Base-by-base conservation (phyloP, 352 stramenopile species). In the Globisporangium paroecandrum region DNA sequence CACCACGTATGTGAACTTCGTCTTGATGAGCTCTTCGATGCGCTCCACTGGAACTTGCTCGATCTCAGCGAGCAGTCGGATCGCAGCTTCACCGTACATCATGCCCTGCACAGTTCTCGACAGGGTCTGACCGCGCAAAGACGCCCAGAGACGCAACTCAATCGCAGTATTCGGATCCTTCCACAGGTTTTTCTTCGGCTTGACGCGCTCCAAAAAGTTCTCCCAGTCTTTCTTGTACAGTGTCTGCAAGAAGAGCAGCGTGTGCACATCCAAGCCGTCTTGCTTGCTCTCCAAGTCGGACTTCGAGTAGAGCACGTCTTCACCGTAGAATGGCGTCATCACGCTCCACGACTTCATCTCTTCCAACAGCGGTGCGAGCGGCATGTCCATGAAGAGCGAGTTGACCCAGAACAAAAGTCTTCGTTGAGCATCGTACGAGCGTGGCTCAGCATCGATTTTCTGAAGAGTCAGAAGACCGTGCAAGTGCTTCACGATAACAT, bases 321-420 rank as follows among this genome's bases (percentile, higher is more conserved):
- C 98, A 18, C 90, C 97, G 79, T 99, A 99, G 74, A 98, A 99
- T 7, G 98, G 98, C 41, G 98, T 99, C 73, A 99, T 93, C 57
- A 98, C 96, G 68, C 97, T 99, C 93, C 97, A 99, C 18, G 95
- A 99, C 76, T 99, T 98, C 96, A 99, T 99, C 70, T 99, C 95
- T 62, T 98, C 89, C 7, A 99, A 91, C 53, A 97, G 87, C 15
- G 97, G 97, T 13, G 97, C 96, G 64, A 97, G 77, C 0, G 98
- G 98, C 89, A 99, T 98, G 73, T 99, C 97, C 98, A 99, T 99
- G 78, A 99, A 99, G n/a, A 99, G 75, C 64, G 97, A 99, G 73
- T 99, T 99, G 27, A 99, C 95, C 69, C 99, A 99, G 81, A 99
- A 99, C 7, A 98, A 93, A 29, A 99, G 76, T 27, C 98, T 92